Base-by-base conservation (phyloP, 495 filamentous ascomycete species). In the Parathielavia hyrcaniae region DNA sequence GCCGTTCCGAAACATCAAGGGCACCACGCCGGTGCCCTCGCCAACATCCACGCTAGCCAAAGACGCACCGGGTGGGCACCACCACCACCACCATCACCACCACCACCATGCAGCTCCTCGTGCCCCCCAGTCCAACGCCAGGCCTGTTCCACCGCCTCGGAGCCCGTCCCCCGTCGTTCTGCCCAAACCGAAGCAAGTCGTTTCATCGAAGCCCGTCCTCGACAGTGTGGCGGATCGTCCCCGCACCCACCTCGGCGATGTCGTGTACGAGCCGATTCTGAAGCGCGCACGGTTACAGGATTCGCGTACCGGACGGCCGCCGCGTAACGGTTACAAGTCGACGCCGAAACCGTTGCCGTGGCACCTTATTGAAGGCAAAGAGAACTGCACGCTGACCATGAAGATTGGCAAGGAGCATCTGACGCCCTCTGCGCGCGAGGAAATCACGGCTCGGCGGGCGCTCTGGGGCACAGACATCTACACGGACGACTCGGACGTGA, bases 381-480 rank as follows among this genome's bases (percentile, higher is more conserved):
- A 90, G 62, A 97, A 97, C 59, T 96, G 89, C 67, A 95, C 91
- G 0, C 82, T 93, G 62, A 95, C 89, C 7, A 74, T 97, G 50
- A 88, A 91, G 44, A 86, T 97, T 7, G 87, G 91, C 4, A 83
- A 89, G 17, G 82, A 85, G 61, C 88, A 91, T 64, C 79, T 99
- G 26, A 80, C 77, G 16, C 67, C 80, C 1, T 70, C 74, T 7
- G 80, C 84, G 36, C 82, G 91, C 9, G 86, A 90, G 67, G 89
- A 93, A 63, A 90, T 97, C 61, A 91, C 88, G 20, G 71, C 79
- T 8, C 79, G 86, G 14, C 81, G 87, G 44, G 85, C 87, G 2
- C 70, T 98, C 3, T 98, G 91, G 91, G 93, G 93, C 11, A 91
- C 90, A 0, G 89, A 91, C 19, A 78, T 97, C 7, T 97, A 98